These are phyloP conservation scores for Laburnicola sp. DNA, from an alignment of 2,329 filamentous ascomycete species.

Conservation along the genomic window DNA sequence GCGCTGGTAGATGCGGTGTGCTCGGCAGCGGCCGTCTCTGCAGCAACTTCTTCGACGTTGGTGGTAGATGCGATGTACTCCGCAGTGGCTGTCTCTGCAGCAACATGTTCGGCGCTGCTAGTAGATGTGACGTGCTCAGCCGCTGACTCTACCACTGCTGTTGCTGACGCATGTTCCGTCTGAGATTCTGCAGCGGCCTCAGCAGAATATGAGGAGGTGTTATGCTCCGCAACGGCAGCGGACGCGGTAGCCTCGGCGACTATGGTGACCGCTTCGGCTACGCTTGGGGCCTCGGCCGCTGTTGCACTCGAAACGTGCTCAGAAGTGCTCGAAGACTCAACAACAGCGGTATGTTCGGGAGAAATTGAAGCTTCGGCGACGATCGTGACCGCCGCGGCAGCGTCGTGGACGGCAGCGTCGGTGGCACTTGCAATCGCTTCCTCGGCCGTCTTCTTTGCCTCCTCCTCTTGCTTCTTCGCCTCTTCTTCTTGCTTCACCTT, in stretches of 20 bases:
- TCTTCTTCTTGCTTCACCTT: slow-evolving; percentile 9
- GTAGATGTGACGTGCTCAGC: background rate
- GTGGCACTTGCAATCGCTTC: slow-evolving; percentile 7
- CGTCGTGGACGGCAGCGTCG: slow-evolving; percentile 10
- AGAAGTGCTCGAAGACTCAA: background rate
- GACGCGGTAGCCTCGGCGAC: background rate
- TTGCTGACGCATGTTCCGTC: too few relatives aligned
- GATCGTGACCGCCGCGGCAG: slow-evolving; percentile 2
- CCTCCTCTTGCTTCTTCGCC: slow-evolving; percentile 10
- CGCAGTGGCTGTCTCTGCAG: too few relatives aligned
- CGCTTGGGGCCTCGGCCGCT: background rate
- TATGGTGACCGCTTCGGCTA: background rate
- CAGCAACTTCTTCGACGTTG: background rate
- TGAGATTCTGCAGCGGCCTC: background rate
- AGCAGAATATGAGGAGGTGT: too few relatives aligned
- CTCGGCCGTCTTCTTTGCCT: slow-evolving; percentile 8
- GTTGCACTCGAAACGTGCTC: background rate
- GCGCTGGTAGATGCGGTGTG: background rate
- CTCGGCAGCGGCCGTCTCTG: background rate
- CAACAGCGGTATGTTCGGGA: too few relatives aligned
- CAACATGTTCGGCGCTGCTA: too few relatives aligned
- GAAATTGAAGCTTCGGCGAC: background rate
- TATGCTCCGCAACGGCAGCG: background rate
- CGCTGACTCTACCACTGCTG: too few relatives aligned
- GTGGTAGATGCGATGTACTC: background rate